Percentiles rank a stretch among this genome's conserved stretches.
phyloP scores from a whole-genome alignment of 2,329 filamentous ascomycete species.

The Hymenoscyphus infarciens region DNA sequence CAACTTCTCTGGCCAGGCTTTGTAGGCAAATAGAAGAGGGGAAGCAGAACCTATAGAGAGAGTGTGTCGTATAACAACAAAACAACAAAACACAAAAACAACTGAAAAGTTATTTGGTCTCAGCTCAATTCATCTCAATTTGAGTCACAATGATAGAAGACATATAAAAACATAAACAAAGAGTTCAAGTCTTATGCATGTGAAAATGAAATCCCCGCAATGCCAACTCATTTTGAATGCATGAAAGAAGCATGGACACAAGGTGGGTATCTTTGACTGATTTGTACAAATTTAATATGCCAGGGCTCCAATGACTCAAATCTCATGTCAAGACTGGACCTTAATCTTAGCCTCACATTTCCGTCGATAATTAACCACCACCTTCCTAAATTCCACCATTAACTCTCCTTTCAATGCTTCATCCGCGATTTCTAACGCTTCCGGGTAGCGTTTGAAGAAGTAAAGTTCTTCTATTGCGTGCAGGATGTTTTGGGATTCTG shows the following conservation, averaged over 20 bases:
- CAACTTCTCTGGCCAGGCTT: neutral
- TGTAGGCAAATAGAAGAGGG: neutral
- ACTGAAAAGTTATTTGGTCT: neutral
- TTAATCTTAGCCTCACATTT: conserved; percentile 22
- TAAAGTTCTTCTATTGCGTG: conserved; percentile 37
- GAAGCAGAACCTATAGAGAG: neutral
- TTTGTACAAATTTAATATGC: no score
- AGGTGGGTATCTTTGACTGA: no score
- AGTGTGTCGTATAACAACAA: neutral
- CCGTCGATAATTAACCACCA: conserved; percentile 25
- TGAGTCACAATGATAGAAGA: neutral
- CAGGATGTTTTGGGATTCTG: conserved; percentile 30
- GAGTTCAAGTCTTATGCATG: neutral
- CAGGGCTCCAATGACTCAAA: no score
- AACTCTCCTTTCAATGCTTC: conserved; percentile 26
- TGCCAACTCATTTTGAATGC: neutral
- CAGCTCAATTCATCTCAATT: neutral
- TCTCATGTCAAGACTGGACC: no score
- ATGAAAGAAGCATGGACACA: no score
- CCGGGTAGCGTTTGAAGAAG: conserved; percentile 31
- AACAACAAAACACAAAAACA: neutral
- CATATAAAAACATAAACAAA: neutral
- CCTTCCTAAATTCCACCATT: conserved; percentile 24
- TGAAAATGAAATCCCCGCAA: neutral
- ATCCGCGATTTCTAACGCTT: conserved; percentile 24